These are phyloP conservation scores for Conticribra guillardii DNA, from an alignment of 108 stramenopile genomes.

Conservation along the genomic window DNA sequence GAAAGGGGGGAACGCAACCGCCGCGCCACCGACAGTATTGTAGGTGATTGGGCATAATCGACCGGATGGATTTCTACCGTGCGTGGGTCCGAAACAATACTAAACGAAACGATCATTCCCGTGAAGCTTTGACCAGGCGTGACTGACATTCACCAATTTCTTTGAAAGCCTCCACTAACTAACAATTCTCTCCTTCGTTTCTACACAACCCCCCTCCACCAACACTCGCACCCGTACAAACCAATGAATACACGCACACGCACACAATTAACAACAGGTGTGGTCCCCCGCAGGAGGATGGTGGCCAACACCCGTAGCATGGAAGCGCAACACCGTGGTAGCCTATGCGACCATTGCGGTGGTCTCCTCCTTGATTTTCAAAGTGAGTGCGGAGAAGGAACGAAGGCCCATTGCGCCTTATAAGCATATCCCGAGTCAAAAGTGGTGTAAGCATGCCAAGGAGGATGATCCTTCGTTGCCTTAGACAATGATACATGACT, in stretches of 20 bases:
- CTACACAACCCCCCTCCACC: neutral
- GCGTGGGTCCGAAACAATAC: too few relatives aligned
- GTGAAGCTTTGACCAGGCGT: too few relatives aligned
- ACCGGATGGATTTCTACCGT: too few relatives aligned
- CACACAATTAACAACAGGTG: conserved; percentile 61
- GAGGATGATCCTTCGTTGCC: conserved; percentile 58
- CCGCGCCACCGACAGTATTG: too few relatives aligned
- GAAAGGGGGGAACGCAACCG: too few relatives aligned
- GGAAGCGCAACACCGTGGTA: conserved; percentile 79
- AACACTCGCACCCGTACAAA: neutral
- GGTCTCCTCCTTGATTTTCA: conserved; percentile 56
- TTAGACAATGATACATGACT: conserved; percentile 3
- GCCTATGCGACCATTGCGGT: conserved; percentile 53
- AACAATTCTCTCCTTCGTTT: neutral
- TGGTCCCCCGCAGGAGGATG: conserved; percentile 90
- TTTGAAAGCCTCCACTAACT: too few relatives aligned
- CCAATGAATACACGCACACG: neutral
- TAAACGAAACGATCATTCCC: too few relatives aligned
- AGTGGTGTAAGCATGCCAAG: conserved; percentile 59
- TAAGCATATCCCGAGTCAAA: conserved; percentile 51
- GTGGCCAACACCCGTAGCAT: conserved; percentile 80
- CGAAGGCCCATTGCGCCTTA: conserved; percentile 72
- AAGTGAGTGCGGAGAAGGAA: conserved; percentile 70
- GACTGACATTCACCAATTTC: too few relatives aligned
- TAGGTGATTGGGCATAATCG: too few relatives aligned